A percentile compares a stretch with the other conserved stretches of the same genome.
phyloP scores from a whole-genome alignment of 192 early-diverging fungal genomes.

The Cetraspora pellucida region DNA sequence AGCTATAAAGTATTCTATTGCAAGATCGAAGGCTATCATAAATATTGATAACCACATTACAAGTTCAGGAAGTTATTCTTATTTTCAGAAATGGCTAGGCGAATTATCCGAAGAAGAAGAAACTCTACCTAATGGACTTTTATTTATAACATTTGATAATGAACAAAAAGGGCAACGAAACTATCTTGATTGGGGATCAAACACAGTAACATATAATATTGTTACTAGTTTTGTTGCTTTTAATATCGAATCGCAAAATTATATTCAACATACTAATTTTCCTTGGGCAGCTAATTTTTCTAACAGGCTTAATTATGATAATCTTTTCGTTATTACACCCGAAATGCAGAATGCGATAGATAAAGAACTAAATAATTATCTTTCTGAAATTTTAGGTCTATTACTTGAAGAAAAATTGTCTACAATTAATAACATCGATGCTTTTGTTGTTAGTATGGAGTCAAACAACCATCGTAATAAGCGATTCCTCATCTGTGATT shows the following conservation, averaged over 20 bases:
- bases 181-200: conserved; percentile 23
- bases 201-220: conserved; percentile 10
- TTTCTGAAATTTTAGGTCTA: conserved; percentile 11
- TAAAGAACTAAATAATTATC: conserved; percentile 27
- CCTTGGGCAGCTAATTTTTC: conserved; percentile 19
- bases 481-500: background rate
- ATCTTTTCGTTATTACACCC: conserved; percentile 10
- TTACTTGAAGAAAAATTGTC: too few relatives aligned
- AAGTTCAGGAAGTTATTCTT: too few relatives aligned
- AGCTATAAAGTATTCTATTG: conserved; percentile 27
- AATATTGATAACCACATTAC: too few relatives aligned
- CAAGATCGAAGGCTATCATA: conserved; percentile 9
- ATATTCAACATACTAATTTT: conserved; percentile 20
- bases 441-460: background rate
- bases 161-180: conserved; percentile 22
- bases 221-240: too few relatives aligned
- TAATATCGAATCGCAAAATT: conserved; percentile 32
- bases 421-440: conserved; percentile 4
- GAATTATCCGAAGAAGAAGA: conserved; percentile 3
- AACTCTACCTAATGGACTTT: background rate
- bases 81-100: background rate
- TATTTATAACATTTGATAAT: too few relatives aligned
- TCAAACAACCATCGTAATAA: background rate
- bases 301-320: conserved; percentile 16
- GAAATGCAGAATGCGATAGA: conserved; percentile 6